Conservation (phyloP, 805 yeast species). For the Spathaspora boniae region DNA sequence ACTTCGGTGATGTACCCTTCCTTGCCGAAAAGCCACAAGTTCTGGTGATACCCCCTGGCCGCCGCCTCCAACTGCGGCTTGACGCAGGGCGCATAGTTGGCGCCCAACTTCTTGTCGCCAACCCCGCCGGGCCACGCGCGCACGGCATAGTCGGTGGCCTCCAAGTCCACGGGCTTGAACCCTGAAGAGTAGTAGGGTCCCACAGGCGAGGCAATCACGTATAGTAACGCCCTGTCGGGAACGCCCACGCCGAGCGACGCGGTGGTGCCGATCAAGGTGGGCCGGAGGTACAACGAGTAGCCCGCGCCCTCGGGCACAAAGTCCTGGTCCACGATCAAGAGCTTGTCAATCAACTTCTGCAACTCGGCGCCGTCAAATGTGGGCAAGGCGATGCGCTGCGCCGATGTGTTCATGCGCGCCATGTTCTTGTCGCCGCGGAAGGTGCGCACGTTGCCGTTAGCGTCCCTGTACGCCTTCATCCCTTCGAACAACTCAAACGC, state of each 20-base stretch:
- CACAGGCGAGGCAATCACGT: conserved; percentile 89
- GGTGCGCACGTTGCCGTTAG: conserved; percentile 62
- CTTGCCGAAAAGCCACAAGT: conserved; percentile 93
- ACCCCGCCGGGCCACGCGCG: conserved; percentile 99
- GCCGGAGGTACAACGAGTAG: conserved; percentile 88
- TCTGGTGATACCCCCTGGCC: conserved; percentile 87
- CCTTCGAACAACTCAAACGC: conserved; percentile 96
- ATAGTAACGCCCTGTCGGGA: conserved; percentile 80
- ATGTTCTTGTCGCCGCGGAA: conserved; percentile 92
- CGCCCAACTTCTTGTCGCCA: conserved; percentile 95
- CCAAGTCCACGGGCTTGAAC: conserved; percentile 89
- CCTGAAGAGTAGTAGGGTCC: conserved; percentile 92
- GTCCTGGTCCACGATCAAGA: conserved; percentile 68
- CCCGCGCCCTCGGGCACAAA: conserved; percentile 86
- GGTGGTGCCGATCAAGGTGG: conserved; percentile 92
- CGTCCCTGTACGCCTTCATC: conserved; percentile 79
- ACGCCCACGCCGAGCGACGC: conserved; percentile 81
- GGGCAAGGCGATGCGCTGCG: conserved; percentile 86
- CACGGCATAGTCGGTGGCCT: conserved; percentile 93
- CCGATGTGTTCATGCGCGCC: conserved; percentile 88
- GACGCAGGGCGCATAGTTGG: conserved; percentile 95
- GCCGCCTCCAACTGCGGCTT: conserved; percentile 91
- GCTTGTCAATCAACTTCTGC: conserved; percentile 69
- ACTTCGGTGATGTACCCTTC: conserved; percentile 88
- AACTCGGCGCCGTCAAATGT: conserved; percentile 76